Base-by-base conservation (phyloP, 1,139 yeast genomes). In the Blastobotrys raffinosifermentans region DNA sequence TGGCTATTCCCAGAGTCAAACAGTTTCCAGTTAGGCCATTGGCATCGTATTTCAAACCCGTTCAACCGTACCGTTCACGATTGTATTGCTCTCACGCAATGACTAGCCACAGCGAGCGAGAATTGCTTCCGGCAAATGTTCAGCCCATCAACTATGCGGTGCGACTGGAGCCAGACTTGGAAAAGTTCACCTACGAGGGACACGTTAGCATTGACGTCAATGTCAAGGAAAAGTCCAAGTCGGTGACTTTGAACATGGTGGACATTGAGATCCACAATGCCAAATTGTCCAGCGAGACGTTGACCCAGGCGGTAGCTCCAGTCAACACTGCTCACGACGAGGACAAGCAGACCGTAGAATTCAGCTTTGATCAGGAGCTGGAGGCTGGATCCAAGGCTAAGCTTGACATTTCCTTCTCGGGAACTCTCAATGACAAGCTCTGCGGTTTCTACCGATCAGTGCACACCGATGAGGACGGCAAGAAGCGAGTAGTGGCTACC, bases 381-480 rank as follows among this genome's bases (percentile, higher is more conserved):
- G 51, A 58, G 2, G 56, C 60, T 23, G 81, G 76, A 20, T 44
- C 72, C 32, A 56, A 57, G 31, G 63, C 65, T 29, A 54, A 58
- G 19, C 65, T 86, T 48, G 63, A 67, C 43, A 63, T 84, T 47
- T 67, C 67, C 36, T 86, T 80, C 60, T 70, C 75, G 32, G 94
- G 94, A 53, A 71, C 66, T 31, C 73, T 84, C 61, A 81, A 81
- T 56, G 83, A 82, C 53, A 72, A 75, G 53, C 77, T 83, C 84
- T 80, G 83, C 23, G 91, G 93, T 13, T 81, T 82, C 63, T 83
- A 83, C 66, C 75, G 91, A 55, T 83, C 94, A 4, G 73, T 77
- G 26, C 85, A 85, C 62, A 71, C 67, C 51, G 78, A 73, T 46
- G 44, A 53, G 4, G 66, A 77, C 37, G 87, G 83, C 7, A 69